Base-by-base conservation (phyloP, 2,329 filamentous ascomycete species). In the Aspergillus quadricinctus region DNA sequence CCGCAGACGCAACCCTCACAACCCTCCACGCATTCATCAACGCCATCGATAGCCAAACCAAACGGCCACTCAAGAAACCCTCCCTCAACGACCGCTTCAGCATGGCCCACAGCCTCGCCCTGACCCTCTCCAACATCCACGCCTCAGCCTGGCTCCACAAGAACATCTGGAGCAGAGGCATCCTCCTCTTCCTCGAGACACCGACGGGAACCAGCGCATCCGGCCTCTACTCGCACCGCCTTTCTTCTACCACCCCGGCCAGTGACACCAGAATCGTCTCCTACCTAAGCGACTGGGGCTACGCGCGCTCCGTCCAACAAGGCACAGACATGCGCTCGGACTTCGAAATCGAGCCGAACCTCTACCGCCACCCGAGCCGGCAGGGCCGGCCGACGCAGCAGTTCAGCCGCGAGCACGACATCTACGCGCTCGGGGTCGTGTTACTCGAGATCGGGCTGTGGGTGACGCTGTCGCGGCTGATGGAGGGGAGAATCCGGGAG, bases 361-460 rank as follows among this genome's bases (percentile, higher is more conserved):
- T 68, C 19, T 69, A 69, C 54, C 68, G 71, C 8, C 72, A 75
- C 54, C 69, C 68, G 1, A 64, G 66, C 19, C 59, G 70, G 10
- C 66, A 73, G 41, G 70, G 71, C 3, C 43, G 46, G 4, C 71
- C 72, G 11, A 61, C 51, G 1, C 58, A 57, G 11, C 58, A 58
- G 23, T 75, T 75, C 53, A 62, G 29, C 14, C 65, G 65, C 11
- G 50, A 53, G 1, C 71, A 75, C 50, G 74, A 76, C 50, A 70
- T 75, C 21, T 75, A 75, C 55, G 64, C 72, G 2, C 58, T 76
- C 10, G 74, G 73, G 3, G 72, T 76, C 6, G 65, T 75, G 0
- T 61, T 76, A 8, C 60, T 77, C 0, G 74, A 76, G 59, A 74
- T 76, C 41, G 72, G 69, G 1, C 46, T 71, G 11, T 71, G 68